These are phyloP conservation scores for Erigeron canadensis DNA, from an alignment of 129 eudicot species.

Conservation along the genomic window DNA sequence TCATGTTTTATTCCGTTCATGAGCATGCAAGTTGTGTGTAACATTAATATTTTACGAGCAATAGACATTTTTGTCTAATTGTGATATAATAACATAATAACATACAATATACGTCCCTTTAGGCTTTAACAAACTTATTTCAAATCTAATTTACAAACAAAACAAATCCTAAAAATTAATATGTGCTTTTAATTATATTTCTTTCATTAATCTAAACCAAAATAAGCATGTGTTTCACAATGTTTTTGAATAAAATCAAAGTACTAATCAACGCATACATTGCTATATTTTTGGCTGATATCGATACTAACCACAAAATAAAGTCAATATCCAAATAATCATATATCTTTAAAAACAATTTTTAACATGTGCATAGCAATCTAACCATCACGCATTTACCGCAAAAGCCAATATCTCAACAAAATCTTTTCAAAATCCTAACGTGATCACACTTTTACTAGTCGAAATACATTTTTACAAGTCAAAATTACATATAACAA, in stretches of 20 bases:
- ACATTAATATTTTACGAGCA: neutral
- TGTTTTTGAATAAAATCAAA: no score
- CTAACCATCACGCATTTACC: neutral
- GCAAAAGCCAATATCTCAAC: neutral
- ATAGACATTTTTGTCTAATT: neutral
- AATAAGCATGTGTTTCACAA: no score
- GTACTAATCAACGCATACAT: no score
- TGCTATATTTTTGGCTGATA: no score
- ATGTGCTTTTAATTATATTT: no score
- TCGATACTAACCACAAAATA: no score
- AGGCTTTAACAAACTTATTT: no score
- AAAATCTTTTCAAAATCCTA: neutral
- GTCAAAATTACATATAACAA: no score
- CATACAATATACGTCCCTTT: neutral
- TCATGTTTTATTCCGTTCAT: constrained; percentile 10
- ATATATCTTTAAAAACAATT: neutral
- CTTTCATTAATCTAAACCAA: no score
- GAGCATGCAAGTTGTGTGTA: constrained; percentile 6
- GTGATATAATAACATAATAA: neutral
- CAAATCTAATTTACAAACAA: no score
- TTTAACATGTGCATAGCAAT: neutral
- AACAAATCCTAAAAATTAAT: no score
- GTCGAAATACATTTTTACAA: no score
- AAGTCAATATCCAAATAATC: neutral
- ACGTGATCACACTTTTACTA: constrained; percentile 27